Evolutionary conservation across 257 asterid genomes (phyloP).

Genomic region (Solanum rostratum): DNA sequence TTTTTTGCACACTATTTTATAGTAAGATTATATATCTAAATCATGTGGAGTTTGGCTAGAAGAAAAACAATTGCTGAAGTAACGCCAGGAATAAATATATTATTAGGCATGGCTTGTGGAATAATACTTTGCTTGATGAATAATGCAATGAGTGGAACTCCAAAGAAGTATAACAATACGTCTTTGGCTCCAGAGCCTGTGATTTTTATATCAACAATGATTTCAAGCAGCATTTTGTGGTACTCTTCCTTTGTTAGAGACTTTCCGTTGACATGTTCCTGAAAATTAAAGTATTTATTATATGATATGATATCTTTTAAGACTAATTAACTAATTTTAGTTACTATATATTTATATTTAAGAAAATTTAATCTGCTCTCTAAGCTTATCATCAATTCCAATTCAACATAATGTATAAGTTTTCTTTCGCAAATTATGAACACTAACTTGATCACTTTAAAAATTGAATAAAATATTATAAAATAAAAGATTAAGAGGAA

Average conservation of each 20-base stretch:
- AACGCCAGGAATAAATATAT: conserved; percentile 44
- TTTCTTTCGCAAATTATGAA: too few relatives aligned
- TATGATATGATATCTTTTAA: not conserved
- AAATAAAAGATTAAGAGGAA: too few relatives aligned
- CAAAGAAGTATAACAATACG: conserved; percentile 43
- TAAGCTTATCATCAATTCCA: too few relatives aligned
- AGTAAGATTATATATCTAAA: conserved; percentile 2
- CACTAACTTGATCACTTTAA: too few relatives aligned
- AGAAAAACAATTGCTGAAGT: conserved; percentile 54
- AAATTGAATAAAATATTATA: too few relatives aligned
- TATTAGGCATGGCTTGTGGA: conserved; percentile 41
- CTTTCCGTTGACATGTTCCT: conserved; percentile 53
- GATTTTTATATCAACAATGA: conserved; percentile 55
- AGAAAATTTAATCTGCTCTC: too few relatives aligned
- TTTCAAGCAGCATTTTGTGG: conserved; percentile 43
- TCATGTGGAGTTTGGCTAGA: conserved; percentile 47
- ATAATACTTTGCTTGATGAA: conserved; percentile 33
- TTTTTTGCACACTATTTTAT: not conserved
- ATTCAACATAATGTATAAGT: too few relatives aligned
- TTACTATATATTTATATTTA: too few relatives aligned
- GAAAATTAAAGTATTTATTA: not conserved
- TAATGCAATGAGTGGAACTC: conserved; percentile 50
- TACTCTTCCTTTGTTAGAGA: conserved; percentile 46
- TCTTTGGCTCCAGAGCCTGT: conserved; percentile 66
- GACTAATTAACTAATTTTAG: not conserved